A percentile compares a stretch with the other conserved stretches of the same genome.
These are phyloP conservation scores for Malus domestica DNA, from an alignment of 306 rosid genomes.

Conservation along the genomic window DNA sequence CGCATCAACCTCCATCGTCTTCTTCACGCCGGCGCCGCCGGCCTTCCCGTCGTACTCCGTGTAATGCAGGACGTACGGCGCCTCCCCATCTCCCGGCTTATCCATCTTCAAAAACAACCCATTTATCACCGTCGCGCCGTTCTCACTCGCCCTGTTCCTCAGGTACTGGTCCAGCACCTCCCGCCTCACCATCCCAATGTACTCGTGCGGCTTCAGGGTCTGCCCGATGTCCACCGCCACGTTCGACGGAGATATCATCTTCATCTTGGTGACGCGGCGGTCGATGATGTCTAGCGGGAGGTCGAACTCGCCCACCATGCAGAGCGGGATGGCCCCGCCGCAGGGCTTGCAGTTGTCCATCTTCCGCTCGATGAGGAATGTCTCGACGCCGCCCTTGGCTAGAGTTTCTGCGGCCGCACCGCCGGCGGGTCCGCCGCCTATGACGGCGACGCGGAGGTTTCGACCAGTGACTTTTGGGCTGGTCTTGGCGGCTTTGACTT, in stretches of 20 bases:
- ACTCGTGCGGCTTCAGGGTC: slow-evolving; percentile 89
- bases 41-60: slow-evolving; percentile 55
- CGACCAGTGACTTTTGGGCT: slow-evolving; percentile 72
- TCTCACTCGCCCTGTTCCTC: slow-evolving; percentile 62
- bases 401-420: slow-evolving; percentile 84
- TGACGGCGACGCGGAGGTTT: slow-evolving; percentile 76
- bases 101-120: slow-evolving; percentile 92
- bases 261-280: slow-evolving; percentile 94
- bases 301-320: slow-evolving; percentile 97
- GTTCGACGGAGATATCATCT: slow-evolving; percentile 97
- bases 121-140: slow-evolving; percentile 71
- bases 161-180: slow-evolving; percentile 78
- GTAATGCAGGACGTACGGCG: slow-evolving; percentile 78
- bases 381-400: slow-evolving; percentile 75
- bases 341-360: slow-evolving; percentile 96
- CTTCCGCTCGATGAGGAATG: slow-evolving; percentile 79
- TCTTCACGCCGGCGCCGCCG: slow-evolving; percentile 70
- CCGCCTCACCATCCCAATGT: slow-evolving; percentile 91
- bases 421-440: slow-evolving; percentile 88
- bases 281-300: slow-evolving; percentile 80
- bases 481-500: slow-evolving; percentile 43
- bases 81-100: slow-evolving; percentile 33
- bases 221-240: slow-evolving; percentile 89
- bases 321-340: slow-evolving; percentile 95
- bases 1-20: slow-evolving; percentile 78